Base-by-base conservation (phyloP, 2,329 filamentous ascomycete species). In the Fonsecaea pugnacius region DNA sequence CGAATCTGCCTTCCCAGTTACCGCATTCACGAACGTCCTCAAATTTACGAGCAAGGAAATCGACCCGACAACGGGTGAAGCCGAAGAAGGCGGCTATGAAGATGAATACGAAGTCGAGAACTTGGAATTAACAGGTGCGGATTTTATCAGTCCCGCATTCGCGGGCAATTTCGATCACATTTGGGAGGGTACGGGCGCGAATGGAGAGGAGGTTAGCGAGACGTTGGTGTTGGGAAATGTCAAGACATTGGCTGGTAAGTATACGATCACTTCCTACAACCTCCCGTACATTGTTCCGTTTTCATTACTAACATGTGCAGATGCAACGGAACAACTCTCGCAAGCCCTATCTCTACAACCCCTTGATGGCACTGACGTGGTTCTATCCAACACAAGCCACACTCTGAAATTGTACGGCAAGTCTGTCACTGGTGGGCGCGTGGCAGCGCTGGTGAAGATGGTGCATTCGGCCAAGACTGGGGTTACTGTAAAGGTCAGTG, bases 21-120 rank as follows among this genome's bases (percentile, higher is more conserved):
- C 89, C 58, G 90, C 87, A 48, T 96, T 99, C 78, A 92, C 91
- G 70, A 99, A 98, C 78, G 82, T 91, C 43, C 89, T 99, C 75
- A 97, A 95, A 79, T 99, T 99, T 77, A 97, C 92, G 18, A 95
- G 90, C 82, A 98, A 97, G 81, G 95, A 99, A 79, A 95, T 99
- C 70, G 95, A 99, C 73, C 95, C 95, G 5, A 90, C 90, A 30
- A 96, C 91, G n/a, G 87, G 88, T 70, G 92, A 97, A 78, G 91
- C 94, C 0, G 95, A 99, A 77, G 92, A 96, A 16, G 85, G 81
- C 53, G 95, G 95, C 52, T 98, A 98, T 77, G 94, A 98, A 59
- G 95, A 99, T 74, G 95, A 99, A 80, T 99, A 99, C 75, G 91
- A 97, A 79, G 90, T 98, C 65, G 92, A 95, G 67, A 92, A 97